phyloP scores from a whole-genome alignment of 495 filamentous ascomycete species.

The Pseudoneurospora amorphoporcata region DNA sequence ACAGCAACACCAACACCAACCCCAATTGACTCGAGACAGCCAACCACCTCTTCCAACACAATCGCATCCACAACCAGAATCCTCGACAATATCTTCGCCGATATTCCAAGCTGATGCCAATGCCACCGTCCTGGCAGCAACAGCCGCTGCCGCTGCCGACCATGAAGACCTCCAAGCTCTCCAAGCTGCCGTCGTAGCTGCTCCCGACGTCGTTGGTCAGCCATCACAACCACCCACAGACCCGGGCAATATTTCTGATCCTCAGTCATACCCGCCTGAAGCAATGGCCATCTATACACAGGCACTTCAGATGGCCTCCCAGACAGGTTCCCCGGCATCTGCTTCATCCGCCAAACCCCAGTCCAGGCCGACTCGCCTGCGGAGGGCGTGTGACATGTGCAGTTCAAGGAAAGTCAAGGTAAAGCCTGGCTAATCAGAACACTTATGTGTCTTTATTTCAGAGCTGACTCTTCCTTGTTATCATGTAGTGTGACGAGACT shows the following conservation, averaged over 20 bases:
- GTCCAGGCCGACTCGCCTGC: constrained; percentile 42
- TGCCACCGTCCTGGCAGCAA: neutral
- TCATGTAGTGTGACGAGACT: constrained; percentile 62
- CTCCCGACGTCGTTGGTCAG: constrained; percentile 6
- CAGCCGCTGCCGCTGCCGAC: constrained; percentile 16
- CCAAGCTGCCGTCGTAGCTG: constrained; percentile 29
- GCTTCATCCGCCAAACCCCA: constrained; percentile 14
- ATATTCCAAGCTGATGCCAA: neutral
- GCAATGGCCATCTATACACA: constrained; percentile 6
- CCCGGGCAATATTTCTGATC: neutral
- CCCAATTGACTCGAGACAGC: neutral
- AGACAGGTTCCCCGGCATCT: constrained; percentile 14
- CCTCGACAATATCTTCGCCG: neutral
- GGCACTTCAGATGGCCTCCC: constrained; percentile 9
- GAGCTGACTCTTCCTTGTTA: neutral
- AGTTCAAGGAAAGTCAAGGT: constrained; percentile 82
- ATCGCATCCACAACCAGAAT: neutral
- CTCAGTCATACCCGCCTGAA: neutral
- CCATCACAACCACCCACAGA: constrained; percentile 10
- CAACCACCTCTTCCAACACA: neutral
- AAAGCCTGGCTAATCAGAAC: neutral
- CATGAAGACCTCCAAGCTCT: constrained; percentile 30
- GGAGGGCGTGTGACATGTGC: constrained; percentile 78
- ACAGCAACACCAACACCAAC: neutral
- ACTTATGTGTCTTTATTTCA: neutral